These are phyloP conservation scores for Aspergillus kassunensis DNA, from an alignment of 495 filamentous ascomycete genomes.

Conservation along the genomic window DNA sequence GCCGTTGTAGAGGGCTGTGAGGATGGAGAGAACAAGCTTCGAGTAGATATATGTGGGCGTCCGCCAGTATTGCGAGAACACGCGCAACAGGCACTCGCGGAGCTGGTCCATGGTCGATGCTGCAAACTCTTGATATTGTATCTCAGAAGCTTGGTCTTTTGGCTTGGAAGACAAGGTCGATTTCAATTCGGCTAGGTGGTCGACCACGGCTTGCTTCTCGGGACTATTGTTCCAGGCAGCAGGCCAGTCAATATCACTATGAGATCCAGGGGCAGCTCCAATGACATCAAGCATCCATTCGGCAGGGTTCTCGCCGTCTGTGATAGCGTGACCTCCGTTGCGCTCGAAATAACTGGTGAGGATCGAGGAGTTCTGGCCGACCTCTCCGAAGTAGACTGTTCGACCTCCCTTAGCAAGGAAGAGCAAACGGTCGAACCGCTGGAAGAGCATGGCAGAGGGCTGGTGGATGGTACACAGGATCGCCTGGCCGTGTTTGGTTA, in stretches of 20 bases:
- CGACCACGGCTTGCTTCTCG: slow-evolving; percentile 62
- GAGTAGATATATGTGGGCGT: slow-evolving; percentile 56
- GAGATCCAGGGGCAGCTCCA: slow-evolving; percentile 76
- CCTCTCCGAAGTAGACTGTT: slow-evolving; percentile 88
- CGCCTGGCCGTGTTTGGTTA: slow-evolving; percentile 83
- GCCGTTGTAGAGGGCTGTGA: slow-evolving; percentile 70
- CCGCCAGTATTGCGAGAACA: slow-evolving; percentile 58
- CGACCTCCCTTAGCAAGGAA: slow-evolving; percentile 79
- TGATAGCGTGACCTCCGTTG: slow-evolving; percentile 67
- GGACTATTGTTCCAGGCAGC: slow-evolving; percentile 70
- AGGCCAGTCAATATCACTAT: slow-evolving; percentile 77
- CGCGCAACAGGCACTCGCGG: slow-evolving; percentile 44
- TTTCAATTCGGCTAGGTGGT: slow-evolving; percentile 67
- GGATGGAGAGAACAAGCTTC: slow-evolving; percentile 52
- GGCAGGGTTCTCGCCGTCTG: slow-evolving; percentile 76
- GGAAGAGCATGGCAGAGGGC: slow-evolving; percentile 89
- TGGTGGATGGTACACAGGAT: slow-evolving; percentile 97
- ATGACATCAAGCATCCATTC: slow-evolving; percentile 97
- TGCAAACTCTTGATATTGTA: slow-evolving; percentile 46
- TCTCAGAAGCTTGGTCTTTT: slow-evolving; percentile 25
- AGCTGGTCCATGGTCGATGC: slow-evolving; percentile 52
- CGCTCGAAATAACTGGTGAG: slow-evolving; percentile 76
- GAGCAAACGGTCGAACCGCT: slow-evolving; percentile 85
- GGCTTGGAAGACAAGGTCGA: slow-evolving; percentile 47
- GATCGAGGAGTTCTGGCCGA: slow-evolving; percentile 71